Evolutionary conservation across 176 grass and related monocot species (phyloP), one percentile per base, ranked within the genome.

Genomic region (Musa itinerans): DNA sequence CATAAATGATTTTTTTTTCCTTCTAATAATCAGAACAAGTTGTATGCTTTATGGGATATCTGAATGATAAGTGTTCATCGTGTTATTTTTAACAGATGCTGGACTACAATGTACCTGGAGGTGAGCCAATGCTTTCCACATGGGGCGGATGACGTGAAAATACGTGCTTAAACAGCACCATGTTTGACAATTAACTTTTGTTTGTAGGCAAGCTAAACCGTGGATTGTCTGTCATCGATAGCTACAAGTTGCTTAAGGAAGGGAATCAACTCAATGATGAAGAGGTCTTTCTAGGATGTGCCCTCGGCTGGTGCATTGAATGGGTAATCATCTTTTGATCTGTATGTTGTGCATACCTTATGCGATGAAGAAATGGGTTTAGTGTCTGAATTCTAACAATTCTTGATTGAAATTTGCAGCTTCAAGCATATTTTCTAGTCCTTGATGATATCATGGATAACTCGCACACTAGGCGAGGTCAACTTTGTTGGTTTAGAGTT

Each of bases 231-330:
- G 95, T 99, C 9, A 55, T 99, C 21, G 95, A 99, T 86, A 94
- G 90, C 76, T 99, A 89, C 79, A 99, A 92, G 81, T 81, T 94
- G 71, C 73, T 99, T 76, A 99, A 91, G 78, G 77, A 81, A 43
- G 78, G 80, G 26, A 67, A 77, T 70, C 82, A 89, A 77, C 79
- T 92, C 43, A 94, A 63, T 78, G 78, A 89, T 76, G 86, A 84
- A 16, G 95, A 94, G 56, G 65, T 55, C 52, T 99, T 89, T 87
- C 95, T 89, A 77, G 73, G 86, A 21, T 94, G 90, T 86, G 84
- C 85, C 80, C 86, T 99, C 85, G 95, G 95, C 69, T 99, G 95
- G 95, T 99, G 95, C 81, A 94, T 99, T 84, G 95, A 99, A 88
- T 99, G 95, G 95, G 95, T 99, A 92, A 75, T 69, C 12, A 57